Evolutionary conservation across 768 basidiomycete species (phyloP).

Genomic region (Macrocybe gigantea): DNA sequence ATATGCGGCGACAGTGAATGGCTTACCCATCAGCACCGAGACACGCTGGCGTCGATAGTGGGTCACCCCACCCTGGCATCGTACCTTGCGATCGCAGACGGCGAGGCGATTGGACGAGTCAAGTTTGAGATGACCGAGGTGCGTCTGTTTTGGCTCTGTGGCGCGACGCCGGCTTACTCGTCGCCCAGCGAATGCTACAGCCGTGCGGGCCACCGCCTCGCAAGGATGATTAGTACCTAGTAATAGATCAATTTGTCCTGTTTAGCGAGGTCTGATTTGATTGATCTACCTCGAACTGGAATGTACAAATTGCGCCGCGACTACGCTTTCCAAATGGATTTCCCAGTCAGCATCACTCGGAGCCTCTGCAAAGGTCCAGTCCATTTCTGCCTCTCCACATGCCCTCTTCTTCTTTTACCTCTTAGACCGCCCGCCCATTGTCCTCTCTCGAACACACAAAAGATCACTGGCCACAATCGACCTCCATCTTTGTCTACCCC

Average conservation of each 20-base stretch:
- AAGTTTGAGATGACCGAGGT: slow-evolving; percentile 98
- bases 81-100: slow-evolving; percentile 90
- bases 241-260: too few species aligned
- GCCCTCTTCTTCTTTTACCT: too few species aligned
- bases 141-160: slow-evolving; percentile 9
- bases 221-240: slow-evolving; percentile 70
- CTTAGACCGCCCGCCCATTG: too few species aligned
- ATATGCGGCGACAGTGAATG: slow-evolving; percentile 64
- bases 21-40: slow-evolving; percentile 96
- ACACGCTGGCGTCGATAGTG: slow-evolving; percentile 89
- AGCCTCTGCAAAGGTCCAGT: too few species aligned
- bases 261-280: slow-evolving; percentile 2
- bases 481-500: too few species aligned
- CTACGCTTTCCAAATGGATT: too few species aligned
- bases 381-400: too few species aligned
- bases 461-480: too few species aligned
- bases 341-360: too few species aligned
- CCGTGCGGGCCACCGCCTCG: slow-evolving; percentile 89
- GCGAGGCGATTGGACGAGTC: slow-evolving; percentile 82
- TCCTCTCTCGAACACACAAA: too few species aligned
- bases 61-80: slow-evolving; percentile 85
- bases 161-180: slow-evolving; percentile 4
- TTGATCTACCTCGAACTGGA: background rate
- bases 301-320: too few species aligned
- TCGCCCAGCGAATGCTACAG: slow-evolving; percentile 79